phyloP scores from a whole-genome alignment of 345 rosid genomes.

The Citrus trifoliata region DNA sequence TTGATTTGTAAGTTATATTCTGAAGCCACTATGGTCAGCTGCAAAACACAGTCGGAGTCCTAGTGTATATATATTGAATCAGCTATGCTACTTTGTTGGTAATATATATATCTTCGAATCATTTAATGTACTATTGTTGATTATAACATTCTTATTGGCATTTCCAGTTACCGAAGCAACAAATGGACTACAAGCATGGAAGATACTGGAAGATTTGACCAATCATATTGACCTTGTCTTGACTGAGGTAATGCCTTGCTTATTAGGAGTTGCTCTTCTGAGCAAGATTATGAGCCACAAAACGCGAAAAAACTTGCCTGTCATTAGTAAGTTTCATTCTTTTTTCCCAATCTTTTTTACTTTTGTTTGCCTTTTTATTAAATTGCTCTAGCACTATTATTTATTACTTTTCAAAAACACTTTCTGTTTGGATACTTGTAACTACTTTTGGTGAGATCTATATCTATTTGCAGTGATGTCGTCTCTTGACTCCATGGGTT shows the following conservation, averaged over 20 bases:
- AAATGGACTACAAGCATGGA: constrained; percentile 68
- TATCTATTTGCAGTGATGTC: constrained; percentile 61
- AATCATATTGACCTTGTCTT: constrained; percentile 54
- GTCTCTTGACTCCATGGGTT: constrained; percentile 46
- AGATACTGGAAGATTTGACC: constrained; percentile 43
- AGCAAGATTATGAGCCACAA: constrained; percentile 57
- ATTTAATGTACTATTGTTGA: not conserved
- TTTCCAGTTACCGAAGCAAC: constrained; percentile 45
- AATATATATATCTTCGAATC: not conserved
- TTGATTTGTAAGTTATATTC: not conserved
- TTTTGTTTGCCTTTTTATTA: not conserved
- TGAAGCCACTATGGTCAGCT: not conserved
- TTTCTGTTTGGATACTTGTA: constrained; percentile 18
- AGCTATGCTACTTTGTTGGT: not conserved
- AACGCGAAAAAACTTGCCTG: constrained; percentile 49
- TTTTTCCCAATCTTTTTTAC: not conserved
- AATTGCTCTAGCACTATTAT: not conserved
- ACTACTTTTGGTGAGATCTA: constrained; percentile 27
- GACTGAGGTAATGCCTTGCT: constrained; percentile 54
- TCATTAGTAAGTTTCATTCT: constrained; percentile 42
- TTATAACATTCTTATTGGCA: not conserved
- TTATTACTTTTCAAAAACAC: not conserved
- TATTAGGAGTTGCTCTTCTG: constrained; percentile 58
- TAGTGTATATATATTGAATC: not conserved
- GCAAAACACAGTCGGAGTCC: not conserved